Evolutionary conservation across 2,329 filamentous ascomycete species (phyloP).

Genomic region (Scytalidium lignicola): DNA sequence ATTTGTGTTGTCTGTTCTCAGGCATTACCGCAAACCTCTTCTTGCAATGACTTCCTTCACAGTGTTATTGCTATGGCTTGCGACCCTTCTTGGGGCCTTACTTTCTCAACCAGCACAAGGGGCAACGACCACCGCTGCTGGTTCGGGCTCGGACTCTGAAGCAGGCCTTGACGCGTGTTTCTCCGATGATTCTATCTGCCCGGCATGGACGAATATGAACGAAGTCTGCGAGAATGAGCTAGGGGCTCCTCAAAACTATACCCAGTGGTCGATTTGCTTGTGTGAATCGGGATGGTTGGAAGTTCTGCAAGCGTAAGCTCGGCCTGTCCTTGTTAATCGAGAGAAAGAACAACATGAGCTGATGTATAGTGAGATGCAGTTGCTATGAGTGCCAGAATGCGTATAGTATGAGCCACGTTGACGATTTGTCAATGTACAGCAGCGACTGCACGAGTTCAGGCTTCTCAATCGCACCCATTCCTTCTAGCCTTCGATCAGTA

Average conservation of each 20-base stretch:
- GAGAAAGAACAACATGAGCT: not conserved
- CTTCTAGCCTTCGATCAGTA: not conserved
- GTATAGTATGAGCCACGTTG: not conserved
- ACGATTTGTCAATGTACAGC: not conserved
- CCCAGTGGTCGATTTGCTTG: not conserved
- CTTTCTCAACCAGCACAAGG: too few relatives aligned
- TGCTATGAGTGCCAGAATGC: not conserved
- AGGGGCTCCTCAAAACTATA: not conserved
- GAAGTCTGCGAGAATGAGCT: not conserved
- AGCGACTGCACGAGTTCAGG: not conserved
- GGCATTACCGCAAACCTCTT: too few relatives aligned
- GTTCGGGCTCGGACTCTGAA: not conserved
- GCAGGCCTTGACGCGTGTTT: not conserved
- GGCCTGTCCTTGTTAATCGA: not conserved
- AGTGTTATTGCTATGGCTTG: too few relatives aligned
- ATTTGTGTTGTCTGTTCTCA: too few relatives aligned
- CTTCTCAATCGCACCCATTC: not conserved
- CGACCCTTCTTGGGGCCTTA: too few relatives aligned
- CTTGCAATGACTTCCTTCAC: too few relatives aligned
- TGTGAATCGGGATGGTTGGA: not conserved
- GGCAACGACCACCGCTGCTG: too few relatives aligned
- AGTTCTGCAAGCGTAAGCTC: not conserved
- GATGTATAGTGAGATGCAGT: not conserved
- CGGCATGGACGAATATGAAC: not conserved
- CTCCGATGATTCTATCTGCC: not conserved